phyloP scores from a whole-genome alignment of 208 protist genomes.

The Leishmania braziliensis region DNA sequence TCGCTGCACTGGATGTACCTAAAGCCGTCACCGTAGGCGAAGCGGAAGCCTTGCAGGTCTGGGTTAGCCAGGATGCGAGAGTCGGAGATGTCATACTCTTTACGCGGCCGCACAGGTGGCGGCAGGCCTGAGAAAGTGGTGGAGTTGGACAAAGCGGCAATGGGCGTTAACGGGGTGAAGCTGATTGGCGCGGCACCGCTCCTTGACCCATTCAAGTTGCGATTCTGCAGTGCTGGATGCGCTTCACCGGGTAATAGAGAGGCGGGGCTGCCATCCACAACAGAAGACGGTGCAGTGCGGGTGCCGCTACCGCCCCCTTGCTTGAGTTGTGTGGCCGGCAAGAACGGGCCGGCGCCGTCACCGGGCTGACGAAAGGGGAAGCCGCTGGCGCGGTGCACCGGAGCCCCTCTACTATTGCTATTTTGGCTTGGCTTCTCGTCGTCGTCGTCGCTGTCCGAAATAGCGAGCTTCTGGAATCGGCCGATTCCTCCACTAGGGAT shows the following conservation, averaged over 20 bases:
- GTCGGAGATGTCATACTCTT: slow-evolving; percentile 39
- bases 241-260: neutral
- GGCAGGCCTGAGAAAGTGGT: neutral
- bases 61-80: slow-evolving; percentile 22
- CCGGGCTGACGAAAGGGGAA: neutral
- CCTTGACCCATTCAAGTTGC: neutral
- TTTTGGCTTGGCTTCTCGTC: neutral
- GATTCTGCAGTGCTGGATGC: neutral
- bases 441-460: slow-evolving; percentile 42
- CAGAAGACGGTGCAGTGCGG: neutral
- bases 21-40: slow-evolving; percentile 63
- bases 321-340: neutral
- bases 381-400: neutral
- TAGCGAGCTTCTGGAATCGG: slow-evolving; percentile 17
- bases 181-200: neutral
- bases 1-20: slow-evolving; percentile 49
- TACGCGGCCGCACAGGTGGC: slow-evolving; percentile 20
- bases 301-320: neutral
- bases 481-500: neutral
- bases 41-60: slow-evolving; percentile 62
- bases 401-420: neutral
- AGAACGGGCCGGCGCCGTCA: neutral
- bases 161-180: neutral
- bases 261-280: neutral
- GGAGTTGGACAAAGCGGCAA: neutral